Evolutionary conservation across 2,329 filamentous ascomycete genomes (phyloP), one percentile per base, ranked within the genome.

Genomic region (Aspergillus aculeatinus): DNA sequence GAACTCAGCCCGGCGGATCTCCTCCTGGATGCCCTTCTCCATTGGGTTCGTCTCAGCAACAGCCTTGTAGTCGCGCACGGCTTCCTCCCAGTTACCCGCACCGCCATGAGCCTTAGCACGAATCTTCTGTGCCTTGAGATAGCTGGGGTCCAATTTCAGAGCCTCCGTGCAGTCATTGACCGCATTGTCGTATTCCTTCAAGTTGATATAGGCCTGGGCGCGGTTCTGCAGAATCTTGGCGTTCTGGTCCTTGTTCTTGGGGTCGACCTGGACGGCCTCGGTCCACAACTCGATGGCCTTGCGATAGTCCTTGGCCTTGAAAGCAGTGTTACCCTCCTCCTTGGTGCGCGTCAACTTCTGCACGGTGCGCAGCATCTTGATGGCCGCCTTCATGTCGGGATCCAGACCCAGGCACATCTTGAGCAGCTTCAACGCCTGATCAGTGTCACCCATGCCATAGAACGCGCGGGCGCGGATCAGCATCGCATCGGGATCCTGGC

Each of bases 211-310:
- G 76, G 92, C 95, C 70, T 96, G 84, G 0, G 95, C 95, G 63
- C 95, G 86, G 81, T 99, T 99, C 77, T 96, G 92, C 54, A 96
- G 83, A 52, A 98, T 86, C 82, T 98, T 98, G 21, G 94, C 89
- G 77, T 98, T 98, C 68, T 91, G 96, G 70, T 90, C 89, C 78
- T 91, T 91, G 83, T 98, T 98, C 57, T 83, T 75, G 0, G 93
- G 90, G 75, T 99, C 95, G 51, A 99, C 86, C 51, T 89, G 87
- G 35, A 99, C 81, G 49, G 94, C 94, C 63, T 89, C 81, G 2
- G 87, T 87, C 78, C 97, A 99, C 68, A 92, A 89, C 59, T 93
- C 87, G 59, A 96, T 88, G 29, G 95, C 95, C 55, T 87, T 81
- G 71, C 91, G 87, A 79, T 88, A 95, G 60, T 88, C 85, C 62